Evolutionary conservation across 1,139 yeast genomes (phyloP), one percentile per base, ranked within the genome.

Genomic region (Trichomonascaceae sp.): DNA sequence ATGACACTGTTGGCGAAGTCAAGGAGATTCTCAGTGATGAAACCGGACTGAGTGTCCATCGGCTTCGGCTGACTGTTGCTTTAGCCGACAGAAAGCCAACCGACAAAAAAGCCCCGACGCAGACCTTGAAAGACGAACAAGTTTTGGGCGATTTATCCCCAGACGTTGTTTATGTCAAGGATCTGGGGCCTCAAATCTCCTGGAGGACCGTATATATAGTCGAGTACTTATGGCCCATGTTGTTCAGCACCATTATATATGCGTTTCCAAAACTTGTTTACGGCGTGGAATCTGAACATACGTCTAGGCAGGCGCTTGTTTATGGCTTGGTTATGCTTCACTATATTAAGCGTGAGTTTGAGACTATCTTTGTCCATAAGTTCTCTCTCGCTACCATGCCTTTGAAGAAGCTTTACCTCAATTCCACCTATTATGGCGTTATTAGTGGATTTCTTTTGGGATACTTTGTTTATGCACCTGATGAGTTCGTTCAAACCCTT

Each of bases 301-400:
- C 81, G 2, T 66, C 66, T 50, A 79, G 80, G n/a, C 93, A 86
- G 68, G 67, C 66, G 54, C 65, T 77, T 54, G 79, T 85, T 1
- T 81, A 74, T 58, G 65, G 66, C 38, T 68, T 90, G 69, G 81
- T 85, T 15, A 62, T 86, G 65, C 70, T 85, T 56, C 99, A 93
- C 71, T 93, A 87, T 66, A 59, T 82, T 60, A 93, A 93, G 74
- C 84, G 99, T 67, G 97, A 90, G 69, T 78, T 79, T 60, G 99
- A 93, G 70, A 89, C 97, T 7, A 63, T 86, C 36, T 84, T 81
- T 65, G 84, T 93, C 49, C 99, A 93, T 72, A 79, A 75, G 59
- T 93, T 93, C 68, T 87, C 96, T 32, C 76, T 84, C 58, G 83
- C 89, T 30, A 93, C 99, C 30, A 93, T 93, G 99, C 99, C 99